Evolutionary conservation across 495 filamentous ascomycete genomes (phyloP).

Genomic region (Lepidopterella palustris): DNA sequence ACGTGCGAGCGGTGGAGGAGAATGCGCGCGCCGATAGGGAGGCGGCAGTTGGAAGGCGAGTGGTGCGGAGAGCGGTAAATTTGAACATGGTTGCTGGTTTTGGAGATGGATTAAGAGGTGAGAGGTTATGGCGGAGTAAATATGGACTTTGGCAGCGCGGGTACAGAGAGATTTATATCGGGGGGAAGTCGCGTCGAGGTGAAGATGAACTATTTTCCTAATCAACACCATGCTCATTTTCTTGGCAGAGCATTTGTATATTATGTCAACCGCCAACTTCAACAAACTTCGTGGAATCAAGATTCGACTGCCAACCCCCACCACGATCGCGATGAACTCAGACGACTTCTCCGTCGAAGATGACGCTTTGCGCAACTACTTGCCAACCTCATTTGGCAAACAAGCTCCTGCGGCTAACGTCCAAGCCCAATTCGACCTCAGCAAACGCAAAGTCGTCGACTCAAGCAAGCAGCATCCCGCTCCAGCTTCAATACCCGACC

Average conservation of each 20-base stretch:
- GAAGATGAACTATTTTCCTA: background rate
- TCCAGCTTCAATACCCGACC: conserved; percentile 5
- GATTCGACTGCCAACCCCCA: background rate
- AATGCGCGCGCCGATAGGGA: conserved; percentile 49
- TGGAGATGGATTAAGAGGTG: background rate
- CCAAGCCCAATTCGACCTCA: conserved; percentile 68
- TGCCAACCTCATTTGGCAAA: conserved; percentile 84
- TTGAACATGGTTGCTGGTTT: conserved; percentile 4
- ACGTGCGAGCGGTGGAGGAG: conserved; percentile 44
- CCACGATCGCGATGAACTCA: conserved; percentile 15
- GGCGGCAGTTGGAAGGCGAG: conserved; percentile 40
- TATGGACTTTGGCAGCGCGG: background rate
- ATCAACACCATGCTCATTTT: background rate
- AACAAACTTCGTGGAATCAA: background rate
- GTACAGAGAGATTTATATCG: background rate
- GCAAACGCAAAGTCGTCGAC: conserved; percentile 51
- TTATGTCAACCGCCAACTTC: background rate
- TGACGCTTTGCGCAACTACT: conserved; percentile 70
- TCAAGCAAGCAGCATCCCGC: conserved; percentile 9
- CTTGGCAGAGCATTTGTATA: background rate
- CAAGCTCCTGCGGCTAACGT: conserved; percentile 66
- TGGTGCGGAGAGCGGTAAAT: conserved; percentile 31
- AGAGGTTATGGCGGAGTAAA: background rate
- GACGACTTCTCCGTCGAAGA: conserved; percentile 26
- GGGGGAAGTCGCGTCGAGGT: background rate